A percentile compares a stretch with the other conserved stretches of the same genome.
Conservation (phyloP, 495 filamentous ascomycete species). For the Copromyces sp. region DNA sequence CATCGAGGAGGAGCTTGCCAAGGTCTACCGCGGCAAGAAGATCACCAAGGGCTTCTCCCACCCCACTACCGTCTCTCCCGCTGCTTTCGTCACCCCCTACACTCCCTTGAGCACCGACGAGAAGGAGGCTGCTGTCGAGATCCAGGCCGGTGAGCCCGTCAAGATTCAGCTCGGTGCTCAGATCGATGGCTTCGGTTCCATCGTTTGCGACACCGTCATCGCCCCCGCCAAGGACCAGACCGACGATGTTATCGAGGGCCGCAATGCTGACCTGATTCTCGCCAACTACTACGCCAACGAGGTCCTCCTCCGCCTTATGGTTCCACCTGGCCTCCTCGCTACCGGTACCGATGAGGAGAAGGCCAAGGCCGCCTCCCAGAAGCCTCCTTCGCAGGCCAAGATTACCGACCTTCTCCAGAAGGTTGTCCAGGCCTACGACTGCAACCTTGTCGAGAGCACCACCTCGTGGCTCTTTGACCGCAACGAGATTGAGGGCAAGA, state of each 20-base stretch:
- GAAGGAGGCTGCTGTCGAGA: conserved; percentile 64
- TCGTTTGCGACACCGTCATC: conserved; percentile 87
- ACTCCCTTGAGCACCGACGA: conserved; percentile 79
- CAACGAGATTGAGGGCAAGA: conserved; percentile 95
- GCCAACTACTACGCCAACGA: conserved; percentile 95
- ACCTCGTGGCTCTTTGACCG: conserved; percentile 91
- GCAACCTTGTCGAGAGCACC: conserved; percentile 91
- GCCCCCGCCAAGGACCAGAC: conserved; percentile 48
- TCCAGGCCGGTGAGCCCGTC: conserved; percentile 76
- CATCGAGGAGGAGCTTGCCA: conserved; percentile 82
- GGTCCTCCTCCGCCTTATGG: conserved; percentile 79
- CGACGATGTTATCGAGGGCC: conserved; percentile 53
- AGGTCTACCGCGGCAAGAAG: conserved; percentile 98
- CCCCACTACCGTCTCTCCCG: conserved; percentile 92
- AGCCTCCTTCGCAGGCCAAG: conserved; percentile 67
- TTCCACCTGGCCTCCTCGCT: conserved; percentile 76
- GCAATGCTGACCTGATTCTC: conserved; percentile 75
- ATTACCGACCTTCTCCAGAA: conserved; percentile 85
- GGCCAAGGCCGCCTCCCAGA: conserved; percentile 75
- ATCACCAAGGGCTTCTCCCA: conserved; percentile 85
- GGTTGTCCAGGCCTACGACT: conserved; percentile 81
- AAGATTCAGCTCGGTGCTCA: conserved; percentile 98
- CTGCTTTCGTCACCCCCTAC: conserved; percentile 91
- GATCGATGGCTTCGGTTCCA: conserved; percentile 94
- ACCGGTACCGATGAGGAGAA: conserved; percentile 87